These are phyloP conservation scores for Starmerella tilneyi DNA, from an alignment of 805 yeast species.

Conservation along the genomic window DNA sequence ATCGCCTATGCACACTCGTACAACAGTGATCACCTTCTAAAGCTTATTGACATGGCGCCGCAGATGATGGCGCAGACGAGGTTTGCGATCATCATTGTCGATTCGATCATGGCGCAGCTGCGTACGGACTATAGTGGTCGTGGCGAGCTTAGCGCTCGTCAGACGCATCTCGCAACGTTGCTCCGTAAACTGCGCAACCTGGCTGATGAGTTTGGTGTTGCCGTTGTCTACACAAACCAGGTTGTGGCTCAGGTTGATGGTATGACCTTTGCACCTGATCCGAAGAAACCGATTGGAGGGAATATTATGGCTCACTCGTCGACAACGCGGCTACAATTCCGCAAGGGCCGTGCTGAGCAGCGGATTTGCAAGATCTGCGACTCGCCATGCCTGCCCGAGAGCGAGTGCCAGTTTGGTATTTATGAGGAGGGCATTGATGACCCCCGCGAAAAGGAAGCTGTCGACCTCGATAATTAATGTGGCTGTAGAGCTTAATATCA, in stretches of 20 bases:
- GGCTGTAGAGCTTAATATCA: background rate
- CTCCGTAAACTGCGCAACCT: slow-evolving; percentile 84
- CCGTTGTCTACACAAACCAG: slow-evolving; percentile 90
- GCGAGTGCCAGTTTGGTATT: slow-evolving; percentile 89
- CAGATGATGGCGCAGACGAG: slow-evolving; percentile 93
- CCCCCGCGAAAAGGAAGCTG: slow-evolving; percentile 70
- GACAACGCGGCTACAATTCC: slow-evolving; percentile 81
- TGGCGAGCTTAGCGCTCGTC: slow-evolving; percentile 92
- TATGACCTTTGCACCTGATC: slow-evolving; percentile 81
- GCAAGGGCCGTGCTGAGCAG: slow-evolving; percentile 84
- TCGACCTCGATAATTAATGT: slow-evolving; percentile 6
- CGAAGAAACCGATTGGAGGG: slow-evolving; percentile 97
- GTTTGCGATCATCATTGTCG: slow-evolving; percentile 84
- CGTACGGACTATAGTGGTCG: slow-evolving; percentile 92
- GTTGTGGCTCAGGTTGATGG: slow-evolving; percentile 98
- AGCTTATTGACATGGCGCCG: slow-evolving; percentile 78
- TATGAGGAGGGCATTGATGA: slow-evolving; percentile 96
- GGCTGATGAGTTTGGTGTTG: slow-evolving; percentile 97
- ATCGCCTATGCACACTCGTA: slow-evolving; percentile 97
- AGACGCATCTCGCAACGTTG: slow-evolving; percentile 84
- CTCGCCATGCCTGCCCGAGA: slow-evolving; percentile 92
- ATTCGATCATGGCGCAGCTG: slow-evolving; percentile 91
- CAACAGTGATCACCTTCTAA: slow-evolving; percentile 91
- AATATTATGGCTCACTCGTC: slow-evolving; percentile 95
- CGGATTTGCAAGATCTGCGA: slow-evolving; percentile 92